These are phyloP conservation scores for Peronospora destructor DNA, from an alignment of 352 stramenopile species.

Conservation along the genomic window DNA sequence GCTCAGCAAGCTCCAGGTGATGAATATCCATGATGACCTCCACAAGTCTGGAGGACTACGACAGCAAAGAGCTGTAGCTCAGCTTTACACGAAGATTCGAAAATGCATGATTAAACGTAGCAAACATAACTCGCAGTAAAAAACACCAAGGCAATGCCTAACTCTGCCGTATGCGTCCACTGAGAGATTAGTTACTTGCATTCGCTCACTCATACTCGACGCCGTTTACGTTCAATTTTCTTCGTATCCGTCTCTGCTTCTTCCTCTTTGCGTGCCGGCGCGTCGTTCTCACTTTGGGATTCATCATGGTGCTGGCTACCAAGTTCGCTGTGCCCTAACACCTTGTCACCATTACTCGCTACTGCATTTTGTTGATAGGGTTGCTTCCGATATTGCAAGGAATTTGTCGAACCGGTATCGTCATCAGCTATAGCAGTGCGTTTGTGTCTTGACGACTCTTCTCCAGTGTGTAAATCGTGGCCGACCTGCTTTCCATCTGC, in stretches of 20 bases:
- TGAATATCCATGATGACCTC: slow-evolving; percentile 93
- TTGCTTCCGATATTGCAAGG: slow-evolving; percentile 14
- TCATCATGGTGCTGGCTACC: slow-evolving; percentile 12
- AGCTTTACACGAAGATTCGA: slow-evolving; percentile 79
- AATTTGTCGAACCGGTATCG: not conserved
- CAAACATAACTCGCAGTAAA: slow-evolving; percentile 14
- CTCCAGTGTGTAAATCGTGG: slow-evolving; percentile 12
- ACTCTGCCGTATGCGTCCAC: not conserved
- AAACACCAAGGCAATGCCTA: not conserved
- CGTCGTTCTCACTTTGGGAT: slow-evolving; percentile 9
- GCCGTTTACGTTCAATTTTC: slow-evolving; percentile 28
- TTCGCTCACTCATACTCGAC: slow-evolving; percentile 11
- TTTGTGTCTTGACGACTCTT: slow-evolving; percentile 11
- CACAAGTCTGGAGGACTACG: slow-evolving; percentile 86
- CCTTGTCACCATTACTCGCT: slow-evolving; percentile 2
- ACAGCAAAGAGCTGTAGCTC: slow-evolving; percentile 88
- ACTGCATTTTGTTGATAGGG: slow-evolving; percentile 3
- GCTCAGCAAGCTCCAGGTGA: slow-evolving; percentile 56
- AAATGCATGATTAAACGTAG: slow-evolving; percentile 43
- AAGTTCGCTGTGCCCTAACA: not conserved
- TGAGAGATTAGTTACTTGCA: slow-evolving; percentile 1
- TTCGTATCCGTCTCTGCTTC: slow-evolving; percentile 28
- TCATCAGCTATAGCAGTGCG: slow-evolving; percentile 9
- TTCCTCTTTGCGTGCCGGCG: not conserved
- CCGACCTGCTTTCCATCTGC: slow-evolving; percentile 9